Evolutionary conservation across 192 early-diverging fungal species (phyloP).

Genomic region (Glomus cerebriforme): DNA sequence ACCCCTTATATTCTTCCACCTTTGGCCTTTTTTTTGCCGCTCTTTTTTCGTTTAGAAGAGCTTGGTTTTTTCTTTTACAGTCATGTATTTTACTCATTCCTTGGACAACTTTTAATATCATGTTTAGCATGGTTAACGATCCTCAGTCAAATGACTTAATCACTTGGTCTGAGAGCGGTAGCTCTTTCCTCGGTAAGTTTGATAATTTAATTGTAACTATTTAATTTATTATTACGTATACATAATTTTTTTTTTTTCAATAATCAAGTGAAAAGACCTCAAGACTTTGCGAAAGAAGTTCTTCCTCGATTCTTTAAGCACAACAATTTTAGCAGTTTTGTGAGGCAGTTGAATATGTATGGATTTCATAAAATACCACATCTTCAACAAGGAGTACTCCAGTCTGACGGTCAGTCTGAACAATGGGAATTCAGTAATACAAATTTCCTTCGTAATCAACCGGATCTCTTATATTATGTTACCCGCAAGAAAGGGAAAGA

Average conservation of each 20-base stretch:
- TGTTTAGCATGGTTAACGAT: constrained; percentile 89
- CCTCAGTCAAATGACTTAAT: constrained; percentile 81
- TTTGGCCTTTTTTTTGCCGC: background rate
- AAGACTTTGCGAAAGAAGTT: constrained; percentile 81
- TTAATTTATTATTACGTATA: background rate
- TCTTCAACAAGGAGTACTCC: constrained; percentile 85
- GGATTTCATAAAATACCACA: constrained; percentile 98
- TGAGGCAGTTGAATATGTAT: constrained; percentile 93
- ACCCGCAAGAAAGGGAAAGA: constrained; percentile 77
- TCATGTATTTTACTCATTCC: background rate
- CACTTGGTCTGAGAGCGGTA: constrained; percentile 85
- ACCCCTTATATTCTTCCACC: background rate
- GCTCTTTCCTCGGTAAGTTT: constrained; percentile 75
- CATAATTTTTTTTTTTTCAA: background rate
- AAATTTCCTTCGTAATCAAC: constrained; percentile 87
- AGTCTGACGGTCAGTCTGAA: constrained; percentile 74
- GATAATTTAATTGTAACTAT: background rate
- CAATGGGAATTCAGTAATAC: constrained; percentile 91
- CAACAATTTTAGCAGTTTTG: constrained; percentile 89
- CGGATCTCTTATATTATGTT: constrained; percentile 86
- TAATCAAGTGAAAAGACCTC: constrained; percentile 60
- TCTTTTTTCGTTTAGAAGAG: background rate
- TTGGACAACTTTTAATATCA: background rate
- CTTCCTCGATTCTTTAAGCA: constrained; percentile 90
- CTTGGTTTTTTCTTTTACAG: background rate